Conservation (phyloP, 345 rosid genomes). For the Eucalyptus victrix region DNA sequence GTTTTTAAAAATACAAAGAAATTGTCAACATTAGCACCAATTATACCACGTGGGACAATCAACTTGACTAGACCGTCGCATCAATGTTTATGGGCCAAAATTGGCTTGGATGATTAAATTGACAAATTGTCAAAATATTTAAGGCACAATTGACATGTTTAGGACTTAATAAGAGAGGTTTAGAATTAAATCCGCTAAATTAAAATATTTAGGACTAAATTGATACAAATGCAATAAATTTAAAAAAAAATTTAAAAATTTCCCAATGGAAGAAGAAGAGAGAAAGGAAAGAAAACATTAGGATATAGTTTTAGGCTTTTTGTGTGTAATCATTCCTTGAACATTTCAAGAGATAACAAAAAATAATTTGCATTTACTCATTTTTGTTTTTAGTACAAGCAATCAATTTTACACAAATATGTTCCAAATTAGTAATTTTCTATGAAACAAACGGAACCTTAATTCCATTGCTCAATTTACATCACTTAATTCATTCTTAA, state of each 20-base stretch:
- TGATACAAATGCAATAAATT: too few species aligned
- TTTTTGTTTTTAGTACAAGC: neutral
- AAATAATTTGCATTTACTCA: too few species aligned
- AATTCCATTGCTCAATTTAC: rapidly evolving
- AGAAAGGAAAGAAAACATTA: neutral
- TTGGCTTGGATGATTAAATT: too few species aligned
- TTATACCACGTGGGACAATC: too few species aligned
- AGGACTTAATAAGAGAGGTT: rapidly evolving
- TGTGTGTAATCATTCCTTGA: rapidly evolving
- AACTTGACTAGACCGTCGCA: rapidly evolving
- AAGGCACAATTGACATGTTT: neutral
- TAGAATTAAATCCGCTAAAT: rapidly evolving
- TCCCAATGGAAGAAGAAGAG: neutral
- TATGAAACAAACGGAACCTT: too few species aligned
- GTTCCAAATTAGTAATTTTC: neutral
- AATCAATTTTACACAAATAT: rapidly evolving
- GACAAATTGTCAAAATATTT: neutral
- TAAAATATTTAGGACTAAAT: rapidly evolving
- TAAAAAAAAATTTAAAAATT: too few species aligned
- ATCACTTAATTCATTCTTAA: neutral
- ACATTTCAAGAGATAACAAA: neutral
- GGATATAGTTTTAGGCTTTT: neutral
- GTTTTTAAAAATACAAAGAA: too few species aligned
- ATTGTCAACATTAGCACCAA: rapidly evolving
- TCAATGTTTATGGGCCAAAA: rapidly evolving